Conservation (phyloP, 768 basidiomycete species). For the Pilatotrama ljubarskyi region DNA sequence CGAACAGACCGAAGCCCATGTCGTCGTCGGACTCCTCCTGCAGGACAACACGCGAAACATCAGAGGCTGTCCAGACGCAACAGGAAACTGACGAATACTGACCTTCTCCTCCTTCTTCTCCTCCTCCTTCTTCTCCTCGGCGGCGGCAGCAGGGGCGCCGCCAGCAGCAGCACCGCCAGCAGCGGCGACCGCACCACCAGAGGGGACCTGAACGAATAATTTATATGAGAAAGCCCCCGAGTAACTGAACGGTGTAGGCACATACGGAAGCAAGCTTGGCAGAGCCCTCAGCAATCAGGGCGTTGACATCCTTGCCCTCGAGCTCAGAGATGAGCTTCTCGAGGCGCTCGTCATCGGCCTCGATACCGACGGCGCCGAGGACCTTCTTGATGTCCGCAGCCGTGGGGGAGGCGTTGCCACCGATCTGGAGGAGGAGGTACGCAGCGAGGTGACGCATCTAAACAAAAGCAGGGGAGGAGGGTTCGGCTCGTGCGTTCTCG, state of each 20-base stretch:
- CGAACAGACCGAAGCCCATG: slow-evolving; percentile 99
- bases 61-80: not conserved
- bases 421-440: slow-evolving; percentile 94
- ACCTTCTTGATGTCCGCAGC: slow-evolving; percentile 87
- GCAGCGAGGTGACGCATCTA: slow-evolving; percentile 94
- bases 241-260: too few relatives aligned
- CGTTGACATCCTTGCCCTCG: slow-evolving; percentile 83
- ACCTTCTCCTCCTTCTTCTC: slow-evolving; percentile 91
- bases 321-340: slow-evolving; percentile 86
- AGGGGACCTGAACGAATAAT: slow-evolving; percentile 65
- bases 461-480: not conserved
- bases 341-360: slow-evolving; percentile 81
- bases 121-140: slow-evolving; percentile 75
- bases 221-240: too few relatives aligned
- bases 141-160: slow-evolving; percentile 60
- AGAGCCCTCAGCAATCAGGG: slow-evolving; percentile 89
- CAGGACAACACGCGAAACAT: not conserved
- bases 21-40: slow-evolving; percentile 96
- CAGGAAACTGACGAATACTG: slow-evolving; percentile 24
- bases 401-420: slow-evolving; percentile 87
- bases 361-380: slow-evolving; percentile 83
- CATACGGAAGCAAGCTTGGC: slow-evolving; percentile 91
- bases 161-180: slow-evolving; percentile 54
- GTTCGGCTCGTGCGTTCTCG: not conserved
- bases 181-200: slow-evolving; percentile 79